These are phyloP conservation scores for Penicillium herquei DNA, from an alignment of 495 filamentous ascomycete genomes.

Conservation along the genomic window DNA sequence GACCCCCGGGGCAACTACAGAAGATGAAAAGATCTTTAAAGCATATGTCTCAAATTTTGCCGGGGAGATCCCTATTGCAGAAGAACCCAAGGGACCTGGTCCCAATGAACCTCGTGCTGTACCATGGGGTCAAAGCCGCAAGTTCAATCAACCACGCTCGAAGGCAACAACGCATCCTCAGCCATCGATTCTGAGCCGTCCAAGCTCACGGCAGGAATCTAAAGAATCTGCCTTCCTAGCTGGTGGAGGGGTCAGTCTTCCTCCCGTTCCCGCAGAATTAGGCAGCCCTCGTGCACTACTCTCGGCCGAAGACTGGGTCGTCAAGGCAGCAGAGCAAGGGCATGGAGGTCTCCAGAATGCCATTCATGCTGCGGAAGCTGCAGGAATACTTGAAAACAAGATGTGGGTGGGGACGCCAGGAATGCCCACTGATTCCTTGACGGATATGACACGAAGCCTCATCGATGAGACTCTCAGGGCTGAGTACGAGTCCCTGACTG, in stretches of 20 bases:
- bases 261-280: constrained; percentile 6
- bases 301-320: constrained; percentile 65
- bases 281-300: constrained; percentile 53
- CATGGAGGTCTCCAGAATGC: constrained; percentile 86
- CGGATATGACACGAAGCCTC: constrained; percentile 64
- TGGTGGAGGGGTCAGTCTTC: constrained; percentile 1
- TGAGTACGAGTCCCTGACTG: constrained; percentile 72
- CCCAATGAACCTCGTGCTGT: constrained; percentile 62
- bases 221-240: constrained; percentile 6
- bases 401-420: constrained; percentile 84
- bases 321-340: constrained; percentile 78
- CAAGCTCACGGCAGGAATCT: constrained; percentile 30
- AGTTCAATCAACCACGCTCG: constrained; percentile 72
- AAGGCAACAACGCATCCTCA: constrained; percentile 64
- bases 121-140: constrained; percentile 61
- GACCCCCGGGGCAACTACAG: constrained; percentile 59
- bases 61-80: constrained; percentile 23
- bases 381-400: constrained; percentile 59
- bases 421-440: constrained; percentile 80
- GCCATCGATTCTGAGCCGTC: constrained; percentile 62
- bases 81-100: constrained; percentile 33
- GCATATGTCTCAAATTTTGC: constrained; percentile 39
- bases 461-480: constrained; percentile 75
- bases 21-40: constrained; percentile 59
- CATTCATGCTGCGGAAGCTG: constrained; percentile 64